phyloP scores from a whole-genome alignment of 306 rosid species.

The Mucuna pruriens region DNA sequence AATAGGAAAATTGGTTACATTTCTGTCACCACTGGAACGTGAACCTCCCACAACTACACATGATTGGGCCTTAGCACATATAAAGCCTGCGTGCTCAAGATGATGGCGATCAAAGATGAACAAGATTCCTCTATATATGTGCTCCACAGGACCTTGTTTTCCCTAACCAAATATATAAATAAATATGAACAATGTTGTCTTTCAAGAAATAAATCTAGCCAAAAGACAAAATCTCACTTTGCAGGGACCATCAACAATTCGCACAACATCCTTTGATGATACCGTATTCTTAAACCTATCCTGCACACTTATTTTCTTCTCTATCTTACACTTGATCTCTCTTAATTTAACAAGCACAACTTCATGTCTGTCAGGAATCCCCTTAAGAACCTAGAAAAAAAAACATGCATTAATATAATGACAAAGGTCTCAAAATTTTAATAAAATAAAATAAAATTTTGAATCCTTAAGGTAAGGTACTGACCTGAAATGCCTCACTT shows the following conservation, averaged over 20 bases:
- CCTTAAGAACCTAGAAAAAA: conserved; percentile 82
- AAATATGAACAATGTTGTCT: conserved; percentile 6
- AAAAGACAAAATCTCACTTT: conserved; percentile 59
- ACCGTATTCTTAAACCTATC: conserved; percentile 73
- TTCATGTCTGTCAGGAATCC: conserved; percentile 89
- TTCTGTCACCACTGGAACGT: conserved; percentile 78
- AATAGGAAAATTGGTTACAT: conserved; percentile 50
- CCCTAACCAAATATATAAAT: conserved; percentile 54
- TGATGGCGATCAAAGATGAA: conserved; percentile 90
- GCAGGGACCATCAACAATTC: conserved; percentile 85
- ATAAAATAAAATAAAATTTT: not conserved
- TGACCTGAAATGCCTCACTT: conserved; percentile 93
- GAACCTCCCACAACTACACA: conserved; percentile 94
- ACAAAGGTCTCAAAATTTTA: not conserved
- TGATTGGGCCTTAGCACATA: conserved; percentile 83
- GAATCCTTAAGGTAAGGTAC: conserved; percentile 20
- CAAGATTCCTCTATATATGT: conserved; percentile 82
- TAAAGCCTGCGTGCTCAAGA: conserved; percentile 95
- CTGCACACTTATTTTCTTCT: conserved; percentile 78
- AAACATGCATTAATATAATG: conserved; percentile 20
- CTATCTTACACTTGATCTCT: conserved; percentile 90
- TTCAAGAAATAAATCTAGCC: conserved; percentile 33
- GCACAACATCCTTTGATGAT: conserved; percentile 84
- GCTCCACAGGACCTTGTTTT: conserved; percentile 97
- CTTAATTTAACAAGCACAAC: conserved; percentile 78